Evolutionary conservation across 108 stramenopile species (phyloP).

Genomic region (Nitzschia palea): DNA sequence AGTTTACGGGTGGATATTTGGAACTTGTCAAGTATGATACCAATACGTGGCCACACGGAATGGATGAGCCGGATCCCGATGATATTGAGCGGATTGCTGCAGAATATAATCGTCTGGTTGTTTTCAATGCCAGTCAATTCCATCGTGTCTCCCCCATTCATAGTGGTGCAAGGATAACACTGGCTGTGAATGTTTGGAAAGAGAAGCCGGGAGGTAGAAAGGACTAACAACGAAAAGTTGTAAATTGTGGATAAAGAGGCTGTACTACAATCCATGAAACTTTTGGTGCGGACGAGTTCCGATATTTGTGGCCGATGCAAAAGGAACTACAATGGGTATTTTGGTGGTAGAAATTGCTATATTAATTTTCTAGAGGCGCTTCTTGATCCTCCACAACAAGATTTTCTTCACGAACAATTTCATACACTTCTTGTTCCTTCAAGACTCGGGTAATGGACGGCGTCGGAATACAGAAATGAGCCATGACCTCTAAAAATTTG

Average conservation of each 20-base stretch:
- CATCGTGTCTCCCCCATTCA: conserved; percentile 18
- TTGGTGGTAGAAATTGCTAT: too few species aligned
- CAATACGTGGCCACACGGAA: background rate
- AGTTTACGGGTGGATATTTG: conserved; percentile 16
- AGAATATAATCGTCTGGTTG: conserved; percentile 22
- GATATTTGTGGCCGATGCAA: too few species aligned
- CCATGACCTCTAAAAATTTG: conserved; percentile 32
- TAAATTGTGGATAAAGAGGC: too few species aligned
- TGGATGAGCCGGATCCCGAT: background rate
- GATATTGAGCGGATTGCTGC: conserved; percentile 5
- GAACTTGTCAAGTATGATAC: conserved; percentile 11
- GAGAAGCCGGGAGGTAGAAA: background rate
- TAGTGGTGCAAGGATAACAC: conserved; percentile 15
- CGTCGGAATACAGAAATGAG: conserved; percentile 30
- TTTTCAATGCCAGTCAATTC: conserved; percentile 24
- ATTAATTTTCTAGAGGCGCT: too few species aligned
- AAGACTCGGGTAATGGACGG: conserved; percentile 30
- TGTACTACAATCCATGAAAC: too few species aligned
- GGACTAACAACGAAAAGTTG: too few species aligned
- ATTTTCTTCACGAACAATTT: conserved; percentile 19
- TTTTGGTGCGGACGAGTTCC: too few species aligned
- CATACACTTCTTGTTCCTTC: conserved; percentile 41
- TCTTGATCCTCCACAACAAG: background rate
- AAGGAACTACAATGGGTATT: too few species aligned
- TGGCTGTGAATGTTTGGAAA: conserved; percentile 32